Base-by-base conservation (phyloP, 148 eudicot species). In the Fagopyrum esculentum region DNA sequence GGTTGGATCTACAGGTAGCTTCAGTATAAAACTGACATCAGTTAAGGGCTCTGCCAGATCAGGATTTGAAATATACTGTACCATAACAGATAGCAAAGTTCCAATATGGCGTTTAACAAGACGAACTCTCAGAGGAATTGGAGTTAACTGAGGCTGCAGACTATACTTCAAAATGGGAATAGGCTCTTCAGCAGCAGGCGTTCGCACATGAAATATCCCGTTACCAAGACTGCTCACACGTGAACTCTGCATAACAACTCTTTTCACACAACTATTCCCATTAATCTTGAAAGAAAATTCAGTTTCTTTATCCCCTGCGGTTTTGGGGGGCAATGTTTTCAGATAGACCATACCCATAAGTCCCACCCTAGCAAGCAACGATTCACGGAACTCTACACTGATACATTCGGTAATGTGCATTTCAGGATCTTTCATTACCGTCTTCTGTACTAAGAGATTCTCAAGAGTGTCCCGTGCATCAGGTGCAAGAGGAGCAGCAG, bases 381-480 rank as follows among this genome's bases (percentile, higher is more conserved):
- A 89, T 81, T 94, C 98, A 80, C 90, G 82, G 57, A 91, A 94
- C 79, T 94, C 98, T 0, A 89, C 98, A 74, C 84, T 87, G 59
- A 94, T 86, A 80, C 86, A 96, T 78, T 94, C 98, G 6, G 66
- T 82, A 57, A 94, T 81, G 64, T 83, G 83, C 93, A 94, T 89
- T 80, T 94, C 97, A 44, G 98, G 97, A 43, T 86, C 98, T 79
- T 91, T 93, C 98, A 93, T 91, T 76, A 85, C 96, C 16, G 89
- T 81, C 80, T 90, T 87, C 66, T 82, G 86, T 75, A 88, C 95
- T 83, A 94, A 78, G 9, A 88, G 78, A 78, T 87, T 85, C 75
- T 91, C 97, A 77, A 94, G 90, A 30, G 88, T 86, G 47, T 87
- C 84, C 16, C 75, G 88, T 30, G 82, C 84, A 15, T 80, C 92